phyloP scores from a whole-genome alignment of 1,284 basidiomycete genomes.

The Ganoderma boninense region DNA sequence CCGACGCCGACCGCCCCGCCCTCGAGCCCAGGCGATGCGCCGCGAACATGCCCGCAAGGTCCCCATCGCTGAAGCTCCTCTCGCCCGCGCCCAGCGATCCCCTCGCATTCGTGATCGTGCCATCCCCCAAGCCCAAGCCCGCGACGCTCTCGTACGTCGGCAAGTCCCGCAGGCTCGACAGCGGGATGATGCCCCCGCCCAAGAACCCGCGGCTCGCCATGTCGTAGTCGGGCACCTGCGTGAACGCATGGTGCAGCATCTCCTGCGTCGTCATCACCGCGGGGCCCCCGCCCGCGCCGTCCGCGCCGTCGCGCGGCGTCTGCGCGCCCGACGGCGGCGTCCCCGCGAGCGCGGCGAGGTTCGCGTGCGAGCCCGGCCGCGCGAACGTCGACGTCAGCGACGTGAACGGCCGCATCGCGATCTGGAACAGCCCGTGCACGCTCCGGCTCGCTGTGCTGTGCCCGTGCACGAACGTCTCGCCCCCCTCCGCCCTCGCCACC shows the following conservation, averaged over 20 bases:
- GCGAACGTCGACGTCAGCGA: slow-evolving; percentile 47
- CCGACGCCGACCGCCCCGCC: not conserved
- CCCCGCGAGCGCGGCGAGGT: slow-evolving; percentile 34
- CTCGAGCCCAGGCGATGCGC: slow-evolving; percentile 19
- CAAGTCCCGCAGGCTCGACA: slow-evolving; percentile 75
- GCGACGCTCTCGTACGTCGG: slow-evolving; percentile 81
- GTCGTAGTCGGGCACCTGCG: slow-evolving; percentile 86
- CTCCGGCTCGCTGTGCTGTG: slow-evolving; percentile 57
- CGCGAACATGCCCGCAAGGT: slow-evolving; percentile 38
- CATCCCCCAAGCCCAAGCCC: slow-evolving; percentile 21
- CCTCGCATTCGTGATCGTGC: slow-evolving; percentile 24
- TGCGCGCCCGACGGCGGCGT: slow-evolving; percentile 8
- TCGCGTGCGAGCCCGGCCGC: slow-evolving; percentile 47
- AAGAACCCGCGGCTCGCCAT: slow-evolving; percentile 79
- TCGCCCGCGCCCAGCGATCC: slow-evolving; percentile 30
- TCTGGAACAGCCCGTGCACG: slow-evolving; percentile 61
- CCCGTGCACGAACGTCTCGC: slow-evolving; percentile 59
- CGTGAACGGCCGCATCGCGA: slow-evolving; percentile 70
- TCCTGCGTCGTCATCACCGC: slow-evolving; percentile 46
- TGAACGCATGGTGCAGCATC: slow-evolving; percentile 66
- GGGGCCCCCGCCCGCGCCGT: slow-evolving; percentile 1
- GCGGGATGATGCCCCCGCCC: slow-evolving; percentile 84
- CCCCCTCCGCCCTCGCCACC: slow-evolving; percentile 11
- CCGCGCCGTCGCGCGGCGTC: slow-evolving; percentile 1
- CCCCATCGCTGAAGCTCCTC: slow-evolving; percentile 41